Percentiles rank a stretch among this genome's conserved stretches.
Conservation (phyloP, 2,329 filamentous ascomycete species). For the Clonostachys byssicola region DNA sequence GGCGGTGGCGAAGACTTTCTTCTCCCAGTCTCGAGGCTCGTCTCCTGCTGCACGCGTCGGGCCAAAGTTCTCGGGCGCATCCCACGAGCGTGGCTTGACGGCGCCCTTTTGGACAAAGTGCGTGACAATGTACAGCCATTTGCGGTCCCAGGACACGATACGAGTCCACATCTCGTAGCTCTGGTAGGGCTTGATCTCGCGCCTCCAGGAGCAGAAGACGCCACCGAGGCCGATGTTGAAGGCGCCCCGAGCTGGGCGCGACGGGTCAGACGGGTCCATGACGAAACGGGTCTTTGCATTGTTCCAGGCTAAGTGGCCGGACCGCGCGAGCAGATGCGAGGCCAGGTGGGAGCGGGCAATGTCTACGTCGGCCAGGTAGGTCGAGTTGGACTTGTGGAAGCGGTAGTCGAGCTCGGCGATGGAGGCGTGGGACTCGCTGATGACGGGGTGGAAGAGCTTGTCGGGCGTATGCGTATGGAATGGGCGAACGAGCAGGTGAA, state of each 20-base stretch:
- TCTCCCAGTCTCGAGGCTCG: slow-evolving; percentile 43
- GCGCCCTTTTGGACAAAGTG: slow-evolving; percentile 65
- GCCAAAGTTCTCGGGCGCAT: background rate
- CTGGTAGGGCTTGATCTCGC: slow-evolving; percentile 67
- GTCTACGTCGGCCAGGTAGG: slow-evolving; percentile 85
- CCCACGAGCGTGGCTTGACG: slow-evolving; percentile 35
- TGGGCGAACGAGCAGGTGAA: no score
- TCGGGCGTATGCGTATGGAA: no score
- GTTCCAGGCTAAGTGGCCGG: background rate
- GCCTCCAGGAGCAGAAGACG: slow-evolving; percentile 69
- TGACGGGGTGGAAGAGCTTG: slow-evolving; percentile 64
- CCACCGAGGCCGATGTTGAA: slow-evolving; percentile 67
- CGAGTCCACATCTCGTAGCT: slow-evolving; percentile 70
- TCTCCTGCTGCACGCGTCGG: slow-evolving; percentile 8
- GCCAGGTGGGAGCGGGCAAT: slow-evolving; percentile 78
- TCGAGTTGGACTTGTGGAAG: slow-evolving; percentile 76
- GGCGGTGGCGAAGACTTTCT: slow-evolving; percentile 65
- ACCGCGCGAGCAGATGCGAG: slow-evolving; percentile 23
- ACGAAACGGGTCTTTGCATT: slow-evolving; percentile 20
- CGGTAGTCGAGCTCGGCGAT: slow-evolving; percentile 83
- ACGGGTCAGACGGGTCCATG: slow-evolving; percentile 36
- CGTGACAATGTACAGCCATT: slow-evolving; percentile 75
- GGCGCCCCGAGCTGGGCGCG: slow-evolving; percentile 39
- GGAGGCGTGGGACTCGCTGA: slow-evolving; percentile 62
- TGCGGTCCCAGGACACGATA: slow-evolving; percentile 73